Percentiles rank a stretch among this genome's conserved stretches.
These are phyloP conservation scores for Candida neerlandica DNA, from an alignment of 1,139 yeast species.

Conservation along the genomic window DNA sequence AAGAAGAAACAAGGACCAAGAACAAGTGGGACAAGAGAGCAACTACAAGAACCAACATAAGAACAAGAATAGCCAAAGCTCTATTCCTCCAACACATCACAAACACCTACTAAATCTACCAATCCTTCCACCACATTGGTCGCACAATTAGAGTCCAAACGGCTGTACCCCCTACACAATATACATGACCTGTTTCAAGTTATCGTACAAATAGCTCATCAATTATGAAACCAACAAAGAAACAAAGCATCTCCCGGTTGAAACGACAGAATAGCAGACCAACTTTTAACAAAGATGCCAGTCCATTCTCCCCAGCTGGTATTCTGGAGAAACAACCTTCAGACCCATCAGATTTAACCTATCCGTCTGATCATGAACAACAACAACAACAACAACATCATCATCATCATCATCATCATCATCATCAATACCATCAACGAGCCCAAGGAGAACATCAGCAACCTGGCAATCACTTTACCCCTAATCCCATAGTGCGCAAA, in stretches of 20 bases:
- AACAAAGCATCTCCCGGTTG: background rate
- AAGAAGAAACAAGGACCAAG: no score
- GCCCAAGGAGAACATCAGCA: background rate
- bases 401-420: background rate
- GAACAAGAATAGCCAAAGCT: no score
- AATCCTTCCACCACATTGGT: no score
- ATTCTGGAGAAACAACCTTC: background rate
- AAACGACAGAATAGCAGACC: constrained; percentile 5
- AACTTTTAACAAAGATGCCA: constrained; percentile 27
- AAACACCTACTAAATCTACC: no score
- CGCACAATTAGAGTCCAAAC: no score
- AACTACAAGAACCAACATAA: no score
- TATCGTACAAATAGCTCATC: background rate
- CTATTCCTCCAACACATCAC: no score
- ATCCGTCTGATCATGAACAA: background rate
- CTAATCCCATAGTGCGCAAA: constrained; percentile 3
- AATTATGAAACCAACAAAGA: constrained; percentile 3
- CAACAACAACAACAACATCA: background rate
- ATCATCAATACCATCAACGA: background rate
- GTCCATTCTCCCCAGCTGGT: constrained; percentile 28
- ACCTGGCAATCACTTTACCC: background rate
- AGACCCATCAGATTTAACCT: constrained; percentile 5
- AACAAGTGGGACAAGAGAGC: no score
- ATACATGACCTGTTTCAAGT: no score
- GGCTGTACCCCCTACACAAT: no score